These are phyloP conservation scores for Artomyces pyxidatus DNA, from an alignment of 768 basidiomycete species.

Conservation along the genomic window DNA sequence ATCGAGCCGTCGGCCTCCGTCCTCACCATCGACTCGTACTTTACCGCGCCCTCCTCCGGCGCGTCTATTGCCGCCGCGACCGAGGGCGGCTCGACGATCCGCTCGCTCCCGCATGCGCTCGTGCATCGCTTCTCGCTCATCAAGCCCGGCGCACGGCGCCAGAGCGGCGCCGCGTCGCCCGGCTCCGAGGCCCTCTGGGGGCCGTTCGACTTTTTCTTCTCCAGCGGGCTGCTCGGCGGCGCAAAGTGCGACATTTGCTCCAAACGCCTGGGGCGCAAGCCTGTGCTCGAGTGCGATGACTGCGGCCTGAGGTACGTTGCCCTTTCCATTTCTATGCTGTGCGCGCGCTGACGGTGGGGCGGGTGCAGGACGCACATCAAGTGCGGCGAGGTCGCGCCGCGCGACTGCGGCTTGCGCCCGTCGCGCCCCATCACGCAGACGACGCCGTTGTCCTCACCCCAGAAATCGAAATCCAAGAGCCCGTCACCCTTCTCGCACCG, in stretches of 20 bases:
- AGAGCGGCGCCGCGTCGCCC: conserved; percentile 29
- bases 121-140: conserved; percentile 84
- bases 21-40: conserved; percentile 53
- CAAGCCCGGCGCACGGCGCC: conserved; percentile 65
- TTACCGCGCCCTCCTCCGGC: conserved; percentile 46
- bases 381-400: conserved; percentile 77
- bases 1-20: conserved; percentile 34
- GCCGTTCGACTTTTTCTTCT: conserved; percentile 73
- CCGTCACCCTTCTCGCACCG: conserved; percentile 6
- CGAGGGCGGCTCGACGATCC: conserved; percentile 67
- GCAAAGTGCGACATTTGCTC: conserved; percentile 77
- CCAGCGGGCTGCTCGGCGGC: conserved; percentile 52
- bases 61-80: conserved; percentile 59
- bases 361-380: conserved; percentile 64
- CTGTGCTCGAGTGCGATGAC: conserved; percentile 82
- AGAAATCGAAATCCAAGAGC: conserved; percentile 4
- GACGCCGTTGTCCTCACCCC: not conserved
- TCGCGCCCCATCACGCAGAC: not conserved
- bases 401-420: conserved; percentile 64
- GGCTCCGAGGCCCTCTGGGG: conserved; percentile 47
- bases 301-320: conserved; percentile 60
- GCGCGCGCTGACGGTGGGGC: not conserved
- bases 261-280: conserved; percentile 83
- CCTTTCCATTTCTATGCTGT: conserved; percentile 22
- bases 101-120: conserved; percentile 39